A percentile compares a stretch with the other conserved stretches of the same genome.
These are phyloP conservation scores for Tylopilus felleus DNA, from an alignment of 768 basidiomycete genomes.

Conservation along the genomic window DNA sequence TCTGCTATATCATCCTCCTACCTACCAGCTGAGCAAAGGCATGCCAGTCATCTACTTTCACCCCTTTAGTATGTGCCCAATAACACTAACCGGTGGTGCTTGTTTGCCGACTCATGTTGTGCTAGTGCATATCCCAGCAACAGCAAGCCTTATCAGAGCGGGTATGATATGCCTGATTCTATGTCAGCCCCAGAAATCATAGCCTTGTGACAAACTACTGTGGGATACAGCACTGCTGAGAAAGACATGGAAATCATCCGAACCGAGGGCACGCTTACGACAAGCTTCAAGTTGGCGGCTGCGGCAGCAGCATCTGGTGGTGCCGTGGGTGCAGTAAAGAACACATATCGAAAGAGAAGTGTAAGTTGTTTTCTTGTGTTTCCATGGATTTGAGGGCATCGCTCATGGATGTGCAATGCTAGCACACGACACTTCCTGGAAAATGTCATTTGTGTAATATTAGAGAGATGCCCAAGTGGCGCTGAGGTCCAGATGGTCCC, in stretches of 20 bases:
- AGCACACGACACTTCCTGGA: slow-evolving; percentile 83
- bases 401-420: slow-evolving; percentile 30
- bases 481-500: slow-evolving; percentile 80
- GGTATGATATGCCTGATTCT: slow-evolving; percentile 17
- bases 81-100: slow-evolving; percentile 14
- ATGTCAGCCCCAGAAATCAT: slow-evolving; percentile 12
- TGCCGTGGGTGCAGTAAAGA: slow-evolving; percentile 44
- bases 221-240: slow-evolving; percentile 63
- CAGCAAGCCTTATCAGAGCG: slow-evolving; percentile 9
- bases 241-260: slow-evolving; percentile 85
- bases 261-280: slow-evolving; percentile 68
- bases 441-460: slow-evolving; percentile 89
- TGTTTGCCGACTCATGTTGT: slow-evolving; percentile 24
- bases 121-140: slow-evolving; percentile 12
- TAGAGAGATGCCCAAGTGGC: slow-evolving; percentile 85
- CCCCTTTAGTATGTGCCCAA: slow-evolving; percentile 15
- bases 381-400: slow-evolving; percentile 1
- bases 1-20: slow-evolving; percentile 15
- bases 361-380: slow-evolving; percentile 43
- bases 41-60: slow-evolving; percentile 9
- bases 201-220: slow-evolving; percentile 28
- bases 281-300: slow-evolving; percentile 54
- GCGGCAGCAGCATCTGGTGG: slow-evolving; percentile 34
- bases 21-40: slow-evolving; percentile 19
- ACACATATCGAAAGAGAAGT: slow-evolving; percentile 82